Conservation (phyloP, 2,329 filamentous ascomycete species). For the Aspergillus awamori region DNA sequence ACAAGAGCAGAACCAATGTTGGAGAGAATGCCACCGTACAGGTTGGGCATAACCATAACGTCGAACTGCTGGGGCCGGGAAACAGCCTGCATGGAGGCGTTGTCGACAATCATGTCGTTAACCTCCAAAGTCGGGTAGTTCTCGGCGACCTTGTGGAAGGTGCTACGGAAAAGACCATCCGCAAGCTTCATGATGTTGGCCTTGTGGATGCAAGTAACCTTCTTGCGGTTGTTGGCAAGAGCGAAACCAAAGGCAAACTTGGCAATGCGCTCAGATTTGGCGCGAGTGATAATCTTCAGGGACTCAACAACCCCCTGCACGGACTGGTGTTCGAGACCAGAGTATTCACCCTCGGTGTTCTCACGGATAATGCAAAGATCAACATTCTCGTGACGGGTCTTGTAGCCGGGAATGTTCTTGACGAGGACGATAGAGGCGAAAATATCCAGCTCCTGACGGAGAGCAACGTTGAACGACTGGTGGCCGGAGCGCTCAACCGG, state of each 20-base stretch:
- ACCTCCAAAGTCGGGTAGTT: slow-evolving; percentile 94
- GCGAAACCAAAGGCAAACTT: slow-evolving; percentile 99
- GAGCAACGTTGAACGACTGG: slow-evolving; percentile 98
- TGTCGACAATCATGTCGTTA: slow-evolving; percentile 99
- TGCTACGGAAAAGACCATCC: slow-evolving; percentile 97
- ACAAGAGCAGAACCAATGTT: slow-evolving; percentile 98
- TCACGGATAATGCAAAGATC: slow-evolving; percentile 99
- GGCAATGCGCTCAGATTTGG: slow-evolving; percentile 98
- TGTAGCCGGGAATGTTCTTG: slow-evolving; percentile 99
- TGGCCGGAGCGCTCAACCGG: slow-evolving; percentile 95
- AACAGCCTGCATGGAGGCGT: slow-evolving; percentile 99
- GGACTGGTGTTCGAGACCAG: slow-evolving; percentile 96
- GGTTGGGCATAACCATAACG: slow-evolving; percentile 99
- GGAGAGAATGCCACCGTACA: slow-evolving; percentile 98
- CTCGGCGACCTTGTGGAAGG: slow-evolving; percentile 89
- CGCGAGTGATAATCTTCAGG: slow-evolving; percentile 98
- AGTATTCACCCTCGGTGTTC: slow-evolving; percentile 99
- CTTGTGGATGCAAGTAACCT: slow-evolving; percentile 99
- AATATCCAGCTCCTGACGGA: slow-evolving; percentile 99
- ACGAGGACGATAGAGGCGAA: slow-evolving; percentile 97
- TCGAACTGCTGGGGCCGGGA: slow-evolving; percentile 97
- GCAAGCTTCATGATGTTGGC: slow-evolving; percentile 99
- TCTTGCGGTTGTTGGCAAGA: slow-evolving; percentile 97
- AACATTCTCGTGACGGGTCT: slow-evolving; percentile 95
- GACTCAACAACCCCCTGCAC: slow-evolving; percentile 96